Percentiles rank a stretch among this genome's conserved stretches.
phyloP scores from a whole-genome alignment of 2,329 filamentous ascomycete genomes.

The Coniochaeta ligniaria region DNA sequence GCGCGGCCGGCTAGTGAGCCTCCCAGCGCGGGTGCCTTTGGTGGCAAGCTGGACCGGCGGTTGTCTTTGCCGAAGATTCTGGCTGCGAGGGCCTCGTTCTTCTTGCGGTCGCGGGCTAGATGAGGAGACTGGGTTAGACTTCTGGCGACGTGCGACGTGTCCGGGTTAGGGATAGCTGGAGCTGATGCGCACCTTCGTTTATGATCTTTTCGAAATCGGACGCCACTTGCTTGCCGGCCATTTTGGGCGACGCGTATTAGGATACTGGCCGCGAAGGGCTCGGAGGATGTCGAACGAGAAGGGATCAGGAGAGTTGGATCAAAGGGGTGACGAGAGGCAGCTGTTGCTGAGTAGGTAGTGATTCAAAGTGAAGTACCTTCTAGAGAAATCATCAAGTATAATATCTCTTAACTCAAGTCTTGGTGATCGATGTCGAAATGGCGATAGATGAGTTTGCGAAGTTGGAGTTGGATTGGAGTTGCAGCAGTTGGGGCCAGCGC shows the following conservation, averaged over 20 bases:
- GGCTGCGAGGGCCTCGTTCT: slow-evolving; percentile 64
- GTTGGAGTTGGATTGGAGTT: not conserved
- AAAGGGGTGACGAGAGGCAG: not conserved
- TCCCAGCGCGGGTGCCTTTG: slow-evolving; percentile 19
- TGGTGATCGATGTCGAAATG: too few species aligned
- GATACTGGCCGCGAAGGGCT: not conserved
- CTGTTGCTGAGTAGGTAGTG: too few species aligned
- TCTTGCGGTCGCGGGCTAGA: slow-evolving; percentile 60
- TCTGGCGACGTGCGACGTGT: slow-evolving; percentile 3
- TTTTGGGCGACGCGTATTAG: slow-evolving; percentile 4
- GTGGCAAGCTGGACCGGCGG: slow-evolving; percentile 50
- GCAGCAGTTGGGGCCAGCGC: not conserved
- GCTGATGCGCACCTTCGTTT: slow-evolving; percentile 32
- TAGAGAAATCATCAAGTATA: not conserved
- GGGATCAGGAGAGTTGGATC: not conserved
- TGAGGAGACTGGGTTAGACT: not conserved
- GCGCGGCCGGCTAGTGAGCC: slow-evolving; percentile 64
- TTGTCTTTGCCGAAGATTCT: slow-evolving; percentile 62
- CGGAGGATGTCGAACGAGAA: not conserved
- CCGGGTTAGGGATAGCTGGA: not conserved
- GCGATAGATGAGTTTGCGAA: too few species aligned
- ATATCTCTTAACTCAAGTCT: too few species aligned
- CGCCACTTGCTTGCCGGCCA: slow-evolving; percentile 26
- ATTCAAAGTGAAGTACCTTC: too few species aligned
- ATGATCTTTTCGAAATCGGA: slow-evolving; percentile 50